Percentiles rank a stretch among this genome's conserved stretches.
Evolutionary conservation across 73 alveolate species (phyloP).

Genomic region (Loxodes magnus): DNA sequence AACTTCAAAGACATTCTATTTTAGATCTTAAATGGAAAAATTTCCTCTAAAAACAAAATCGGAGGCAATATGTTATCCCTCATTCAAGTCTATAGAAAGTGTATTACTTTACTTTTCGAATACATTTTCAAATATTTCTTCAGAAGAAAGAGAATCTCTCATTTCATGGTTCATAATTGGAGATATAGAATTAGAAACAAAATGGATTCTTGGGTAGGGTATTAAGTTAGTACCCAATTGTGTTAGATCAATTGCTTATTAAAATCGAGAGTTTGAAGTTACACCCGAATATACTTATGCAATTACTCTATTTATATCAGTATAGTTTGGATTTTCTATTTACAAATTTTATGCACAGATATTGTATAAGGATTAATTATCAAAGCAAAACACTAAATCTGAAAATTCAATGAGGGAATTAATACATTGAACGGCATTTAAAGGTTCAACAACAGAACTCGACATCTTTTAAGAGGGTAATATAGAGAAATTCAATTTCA

Average conservation of each 20-base stretch:
- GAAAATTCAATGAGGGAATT: conserved; percentile 78
- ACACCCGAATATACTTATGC: conserved; percentile 63
- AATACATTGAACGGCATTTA: conserved; percentile 79
- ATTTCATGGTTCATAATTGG: conserved; percentile 66
- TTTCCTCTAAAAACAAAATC: too few relatives aligned
- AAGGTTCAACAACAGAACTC: conserved; percentile 90
- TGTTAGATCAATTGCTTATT: conserved; percentile 53
- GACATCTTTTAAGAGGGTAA: conserved; percentile 84
- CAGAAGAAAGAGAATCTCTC: too few relatives aligned
- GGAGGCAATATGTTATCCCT: too few relatives aligned
- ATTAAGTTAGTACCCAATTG: conserved; percentile 70
- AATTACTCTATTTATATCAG: conserved; percentile 63
- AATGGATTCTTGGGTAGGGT: conserved; percentile 80
- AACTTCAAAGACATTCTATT: too few relatives aligned
- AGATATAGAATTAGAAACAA: conserved; percentile 72
- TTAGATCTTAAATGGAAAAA: too few relatives aligned
- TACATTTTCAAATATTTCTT: too few relatives aligned
- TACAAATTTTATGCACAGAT: conserved; percentile 83
- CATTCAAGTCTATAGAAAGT: too few relatives aligned
- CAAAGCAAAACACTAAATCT: conserved; percentile 69
- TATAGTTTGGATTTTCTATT: conserved; percentile 79
- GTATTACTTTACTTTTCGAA: too few relatives aligned
- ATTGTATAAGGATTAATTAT: conserved; percentile 92
- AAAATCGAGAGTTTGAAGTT: conserved; percentile 50
- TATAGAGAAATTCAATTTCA: conserved; percentile 81